These are phyloP conservation scores for Sphagnum magellanicum DNA, from an alignment of 228 moss, liverwort and hornwort genomes.

Conservation along the genomic window DNA sequence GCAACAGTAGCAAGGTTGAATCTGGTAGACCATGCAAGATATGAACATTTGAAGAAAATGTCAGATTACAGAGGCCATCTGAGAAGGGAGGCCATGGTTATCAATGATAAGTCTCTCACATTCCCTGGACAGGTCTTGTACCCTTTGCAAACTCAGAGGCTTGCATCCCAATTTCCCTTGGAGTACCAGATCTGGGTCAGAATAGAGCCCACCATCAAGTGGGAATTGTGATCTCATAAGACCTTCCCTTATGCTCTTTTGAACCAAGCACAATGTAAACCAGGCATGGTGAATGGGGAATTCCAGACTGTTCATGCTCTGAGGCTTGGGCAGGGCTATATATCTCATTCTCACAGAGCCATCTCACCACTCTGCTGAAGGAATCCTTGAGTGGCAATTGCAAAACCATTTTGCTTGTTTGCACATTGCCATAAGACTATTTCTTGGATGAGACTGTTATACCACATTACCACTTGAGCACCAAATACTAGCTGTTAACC, in stretches of 20 bases:
- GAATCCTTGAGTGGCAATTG: conserved; percentile 88
- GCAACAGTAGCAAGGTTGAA: conserved; percentile 74
- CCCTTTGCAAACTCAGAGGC: not conserved
- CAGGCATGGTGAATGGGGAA: too few species aligned
- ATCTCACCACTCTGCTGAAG: conserved; percentile 69
- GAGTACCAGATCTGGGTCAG: too few species aligned
- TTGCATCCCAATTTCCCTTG: not conserved
- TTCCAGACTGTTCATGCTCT: conserved; percentile 82
- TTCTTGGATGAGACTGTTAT: conserved; percentile 90
- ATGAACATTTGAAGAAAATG: conserved; percentile 65
- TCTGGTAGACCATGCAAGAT: conserved; percentile 87
- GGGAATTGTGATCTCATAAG: too few species aligned
- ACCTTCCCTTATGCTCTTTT: too few species aligned
- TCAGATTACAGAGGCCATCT: conserved; percentile 55
- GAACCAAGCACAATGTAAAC: too few species aligned
- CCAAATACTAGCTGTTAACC: not conserved
- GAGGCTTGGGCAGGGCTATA: conserved; percentile 59
- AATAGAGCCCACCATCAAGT: too few species aligned
- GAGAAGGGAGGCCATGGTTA: conserved; percentile 72
- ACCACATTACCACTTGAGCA: conserved; percentile 4
- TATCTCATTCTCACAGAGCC: conserved; percentile 82
- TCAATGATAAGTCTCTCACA: conserved; percentile 72
- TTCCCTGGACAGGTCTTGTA: conserved; percentile 69
- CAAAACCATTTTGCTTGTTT: conserved; percentile 79
- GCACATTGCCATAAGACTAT: conserved; percentile 90